A percentile compares a stretch with the other conserved stretches of the same genome.
These are phyloP conservation scores for Calonectria pauciramosa DNA, from an alignment of 2,329 filamentous ascomycete genomes.

Conservation along the genomic window DNA sequence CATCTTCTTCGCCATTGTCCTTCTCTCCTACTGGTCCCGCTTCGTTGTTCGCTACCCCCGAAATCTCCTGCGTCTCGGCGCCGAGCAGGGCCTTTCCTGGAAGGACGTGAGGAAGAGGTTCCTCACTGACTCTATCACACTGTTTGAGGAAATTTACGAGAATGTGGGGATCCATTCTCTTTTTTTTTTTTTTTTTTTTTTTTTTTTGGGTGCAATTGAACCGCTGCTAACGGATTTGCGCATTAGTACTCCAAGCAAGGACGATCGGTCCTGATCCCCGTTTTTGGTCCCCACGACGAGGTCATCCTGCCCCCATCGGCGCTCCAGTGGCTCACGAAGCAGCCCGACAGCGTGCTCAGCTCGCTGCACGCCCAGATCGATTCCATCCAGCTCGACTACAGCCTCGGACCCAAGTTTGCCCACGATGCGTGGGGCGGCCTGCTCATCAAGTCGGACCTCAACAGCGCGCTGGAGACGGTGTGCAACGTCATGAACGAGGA, in stretches of 20 bases:
- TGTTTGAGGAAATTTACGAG: constrained; percentile 7
- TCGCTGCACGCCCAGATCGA: constrained; percentile 2
- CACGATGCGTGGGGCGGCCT: constrained; percentile 53
- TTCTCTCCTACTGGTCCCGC: background rate
- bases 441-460: constrained; percentile 54
- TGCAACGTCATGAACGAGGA: constrained; percentile 53
- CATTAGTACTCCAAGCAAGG: constrained; percentile 8
- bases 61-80: background rate
- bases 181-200: background rate
- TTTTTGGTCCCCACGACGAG: constrained; percentile 9
- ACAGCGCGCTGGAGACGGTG: constrained; percentile 50
- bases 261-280: constrained; percentile 1
- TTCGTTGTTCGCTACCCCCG: constrained; percentile 3
- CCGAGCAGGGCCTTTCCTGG: background rate
- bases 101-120: background rate
- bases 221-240: background rate
- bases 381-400: constrained; percentile 45
- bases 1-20: background rate
- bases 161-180: background rate
- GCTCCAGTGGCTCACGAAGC: constrained; percentile 4
- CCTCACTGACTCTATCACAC: background rate
- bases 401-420: constrained; percentile 54
- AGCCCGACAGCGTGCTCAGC: constrained; percentile 9
- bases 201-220: background rate
- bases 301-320: background rate